Conservation (phyloP, 345 rosid species). For the Gossypium longicalyx region DNA sequence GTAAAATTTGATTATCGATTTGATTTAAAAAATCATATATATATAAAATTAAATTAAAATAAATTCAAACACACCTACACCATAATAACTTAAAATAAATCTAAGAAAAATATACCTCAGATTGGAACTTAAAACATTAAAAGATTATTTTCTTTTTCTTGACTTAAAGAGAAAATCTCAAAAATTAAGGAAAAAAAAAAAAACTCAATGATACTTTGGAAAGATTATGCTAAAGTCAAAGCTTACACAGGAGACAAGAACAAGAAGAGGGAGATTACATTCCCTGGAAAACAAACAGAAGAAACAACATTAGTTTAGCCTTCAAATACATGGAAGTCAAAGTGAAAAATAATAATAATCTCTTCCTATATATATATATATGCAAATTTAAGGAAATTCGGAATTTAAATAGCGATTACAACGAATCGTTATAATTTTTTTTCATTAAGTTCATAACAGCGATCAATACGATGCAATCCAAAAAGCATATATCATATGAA, state of each 20-base stretch:
- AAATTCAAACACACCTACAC: too few relatives aligned
- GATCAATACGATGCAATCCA: too few relatives aligned
- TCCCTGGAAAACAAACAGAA: slow-evolving; percentile 48
- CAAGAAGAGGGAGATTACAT: slow-evolving; percentile 60
- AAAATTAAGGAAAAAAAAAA: background rate
- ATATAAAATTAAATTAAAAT: too few relatives aligned
- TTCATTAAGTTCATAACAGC: too few relatives aligned
- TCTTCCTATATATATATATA: background rate
- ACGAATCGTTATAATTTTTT: too few relatives aligned
- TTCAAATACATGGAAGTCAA: background rate
- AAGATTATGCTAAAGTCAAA: background rate
- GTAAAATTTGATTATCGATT: rapidly evolving
- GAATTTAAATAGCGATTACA: too few relatives aligned
- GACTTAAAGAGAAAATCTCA: background rate
- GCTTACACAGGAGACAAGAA: slow-evolving; percentile 89
- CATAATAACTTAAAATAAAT: too few relatives aligned
- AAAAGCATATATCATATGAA: background rate
- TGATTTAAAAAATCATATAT: too few relatives aligned
- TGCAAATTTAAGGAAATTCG: background rate
- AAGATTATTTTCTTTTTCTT: background rate
- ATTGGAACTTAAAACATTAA: too few relatives aligned
- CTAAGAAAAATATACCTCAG: too few relatives aligned
- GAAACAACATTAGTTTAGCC: background rate
- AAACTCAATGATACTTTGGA: background rate
- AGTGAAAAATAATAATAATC: background rate